Evolutionary conservation across 768 basidiomycete species (phyloP), one percentile per base, ranked within the genome.

Genomic region (Xerocomus spinulosus): DNA sequence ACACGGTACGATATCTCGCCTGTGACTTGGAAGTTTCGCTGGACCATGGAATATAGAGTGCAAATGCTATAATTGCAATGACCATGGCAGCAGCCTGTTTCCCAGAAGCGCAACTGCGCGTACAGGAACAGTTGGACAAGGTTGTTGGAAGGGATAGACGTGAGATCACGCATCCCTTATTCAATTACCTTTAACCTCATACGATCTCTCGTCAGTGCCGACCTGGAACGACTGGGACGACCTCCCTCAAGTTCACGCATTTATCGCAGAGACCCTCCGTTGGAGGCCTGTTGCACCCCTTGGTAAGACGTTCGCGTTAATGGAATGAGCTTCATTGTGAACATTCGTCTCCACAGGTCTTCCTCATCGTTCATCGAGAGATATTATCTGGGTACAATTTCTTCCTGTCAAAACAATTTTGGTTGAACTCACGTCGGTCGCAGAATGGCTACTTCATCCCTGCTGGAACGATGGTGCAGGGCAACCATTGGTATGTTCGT

Each of bases 351-450:
- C 14, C 3, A 14, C 10, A 63, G 59, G 83, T 0, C 76, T 83
- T 44, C 68, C 79, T 0, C 85, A 87, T 53, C 75, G 75, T 34
- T 75, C 82, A 0, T 85, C 81, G 0, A 76, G 74, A 43, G 83
- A 85, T 46, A 74, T 87, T 21, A 60, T 78, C 20, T 87, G 79
- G 78, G 81, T 81, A 24, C 4, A 44, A n/a, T 29, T 12, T n/a
- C 23, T 18, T 1, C 9, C 6, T 12, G 14, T 20, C 53, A 23
- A 73, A 21, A 23, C 6, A 10, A 75, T 70, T 70, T 73, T 13
- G 3, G 25, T 23, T 8, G 33, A 28, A 2, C 0, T 38, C 9
- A 33, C 10, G 5, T 9, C 7, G 2, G 23, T 29, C 4, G 13
- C 40, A 66, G 64, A 49, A 45, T 26, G 57, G 57, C 0, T 51